These are phyloP conservation scores for Yamadazyma endophytica DNA, from an alignment of 805 yeast genomes.

Conservation along the genomic window DNA sequence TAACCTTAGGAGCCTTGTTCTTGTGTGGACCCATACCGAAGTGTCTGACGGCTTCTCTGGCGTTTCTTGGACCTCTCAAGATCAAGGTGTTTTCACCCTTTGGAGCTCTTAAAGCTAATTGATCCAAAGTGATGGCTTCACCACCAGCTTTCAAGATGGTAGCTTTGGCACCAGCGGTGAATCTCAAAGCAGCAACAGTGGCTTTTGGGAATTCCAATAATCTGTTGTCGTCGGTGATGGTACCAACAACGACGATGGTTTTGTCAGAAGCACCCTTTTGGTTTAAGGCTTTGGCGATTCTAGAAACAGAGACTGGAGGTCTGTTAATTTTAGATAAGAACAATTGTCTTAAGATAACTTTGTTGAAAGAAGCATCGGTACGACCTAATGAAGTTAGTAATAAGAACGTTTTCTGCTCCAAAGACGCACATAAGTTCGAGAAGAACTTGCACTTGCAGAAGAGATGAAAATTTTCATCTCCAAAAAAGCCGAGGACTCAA, in stretches of 20 bases:
- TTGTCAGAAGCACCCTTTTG: constrained; percentile 83
- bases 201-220: constrained; percentile 91
- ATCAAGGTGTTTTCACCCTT: constrained; percentile 98
- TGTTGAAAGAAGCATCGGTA: constrained; percentile 99
- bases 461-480: too few species aligned
- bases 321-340: constrained; percentile 98
- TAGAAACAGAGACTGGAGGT: constrained; percentile 97
- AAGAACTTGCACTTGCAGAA: constrained; percentile 35
- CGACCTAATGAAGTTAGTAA: constrained; percentile 60
- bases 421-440: constrained; percentile 26
- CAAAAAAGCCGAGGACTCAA: too few species aligned
- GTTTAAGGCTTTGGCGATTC: constrained; percentile 77
- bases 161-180: constrained; percentile 99
- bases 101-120: constrained; percentile 98
- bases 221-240: constrained; percentile 98
- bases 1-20: constrained; percentile 98
- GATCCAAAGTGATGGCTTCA: constrained; percentile 98
- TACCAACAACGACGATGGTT: constrained; percentile 97
- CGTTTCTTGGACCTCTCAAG: constrained; percentile 97
- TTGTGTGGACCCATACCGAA: constrained; percentile 99
- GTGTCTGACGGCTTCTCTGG: constrained; percentile 99
- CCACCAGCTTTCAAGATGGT: constrained; percentile 98
- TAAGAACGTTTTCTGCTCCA: constrained; percentile 41
- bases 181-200: constrained; percentile 98
- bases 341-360: constrained; percentile 88